Conservation (phyloP, 345 rosid species). For the Populus pruinosa region DNA sequence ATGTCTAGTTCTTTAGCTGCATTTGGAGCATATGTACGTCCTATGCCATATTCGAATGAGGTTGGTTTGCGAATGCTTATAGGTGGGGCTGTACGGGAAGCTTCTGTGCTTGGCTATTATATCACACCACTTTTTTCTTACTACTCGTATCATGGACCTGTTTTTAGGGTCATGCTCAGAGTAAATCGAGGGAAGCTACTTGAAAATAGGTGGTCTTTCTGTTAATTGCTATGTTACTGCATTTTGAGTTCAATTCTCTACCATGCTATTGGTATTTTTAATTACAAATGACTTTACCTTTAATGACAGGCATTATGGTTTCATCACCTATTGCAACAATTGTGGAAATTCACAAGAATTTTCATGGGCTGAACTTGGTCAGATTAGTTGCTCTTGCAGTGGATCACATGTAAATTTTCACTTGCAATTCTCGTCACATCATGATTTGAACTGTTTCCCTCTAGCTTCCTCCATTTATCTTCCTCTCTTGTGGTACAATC, state of each 20-base stretch:
- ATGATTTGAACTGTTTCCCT: too few species aligned
- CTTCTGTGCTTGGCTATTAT: constrained; percentile 70
- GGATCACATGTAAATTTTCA: constrained; percentile 31
- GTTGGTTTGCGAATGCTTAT: constrained; percentile 79
- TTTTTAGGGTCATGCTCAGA: constrained; percentile 64
- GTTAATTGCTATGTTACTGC: background rate
- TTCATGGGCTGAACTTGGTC: constrained; percentile 70
- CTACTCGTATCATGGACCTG: constrained; percentile 86
- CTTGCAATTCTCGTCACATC: background rate
- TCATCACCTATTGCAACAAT: constrained; percentile 59
- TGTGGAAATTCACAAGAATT: constrained; percentile 66
- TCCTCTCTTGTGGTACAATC: too few species aligned
- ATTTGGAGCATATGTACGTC: constrained; percentile 77
- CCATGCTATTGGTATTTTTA: constrained; percentile 3
- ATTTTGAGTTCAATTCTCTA: background rate
- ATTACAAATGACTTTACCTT: constrained; percentile 13
- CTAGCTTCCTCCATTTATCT: too few species aligned
- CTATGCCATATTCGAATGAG: constrained; percentile 93
- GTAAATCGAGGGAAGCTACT: constrained; percentile 58
- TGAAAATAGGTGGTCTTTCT: constrained; percentile 45
- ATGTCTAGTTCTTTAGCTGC: constrained; percentile 69
- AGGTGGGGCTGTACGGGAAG: constrained; percentile 91
- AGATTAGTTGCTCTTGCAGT: constrained; percentile 56
- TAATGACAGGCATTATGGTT: constrained; percentile 68
- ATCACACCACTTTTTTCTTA: constrained; percentile 76